Evolutionary conservation across 2,329 filamentous ascomycete species (phyloP).

Genomic region (Claviceps cyperi): DNA sequence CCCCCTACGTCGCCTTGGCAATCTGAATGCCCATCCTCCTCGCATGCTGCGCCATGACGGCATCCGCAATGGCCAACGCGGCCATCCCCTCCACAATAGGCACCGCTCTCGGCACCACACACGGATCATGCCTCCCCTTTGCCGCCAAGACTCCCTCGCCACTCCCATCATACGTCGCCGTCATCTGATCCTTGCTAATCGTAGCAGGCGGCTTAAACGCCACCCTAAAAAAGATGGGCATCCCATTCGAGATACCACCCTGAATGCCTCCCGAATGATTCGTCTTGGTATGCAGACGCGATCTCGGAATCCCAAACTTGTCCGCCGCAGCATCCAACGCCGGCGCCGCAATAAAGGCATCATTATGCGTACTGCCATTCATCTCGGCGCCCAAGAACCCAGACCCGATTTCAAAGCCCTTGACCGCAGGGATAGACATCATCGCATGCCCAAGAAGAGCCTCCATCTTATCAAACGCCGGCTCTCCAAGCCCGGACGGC

Average conservation of each 20-base stretch:
- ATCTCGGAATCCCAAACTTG: conserved; percentile 31
- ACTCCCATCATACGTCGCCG: conserved; percentile 61
- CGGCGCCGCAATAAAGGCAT: conserved; percentile 36
- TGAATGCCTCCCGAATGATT: conserved; percentile 94
- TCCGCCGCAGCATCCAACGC: conserved; percentile 31
- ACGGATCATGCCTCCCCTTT: conserved; percentile 90
- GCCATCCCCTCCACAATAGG: conserved; percentile 90
- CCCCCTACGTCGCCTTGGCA: conserved; percentile 3
- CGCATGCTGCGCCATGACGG: conserved; percentile 67
- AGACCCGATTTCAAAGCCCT: conserved; percentile 90
- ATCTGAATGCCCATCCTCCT: conserved; percentile 27
- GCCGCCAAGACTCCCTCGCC: conserved; percentile 64
- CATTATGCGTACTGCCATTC: conserved; percentile 82
- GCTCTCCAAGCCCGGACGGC: conserved; percentile 79
- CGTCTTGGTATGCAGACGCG: conserved; percentile 68
- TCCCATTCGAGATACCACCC: conserved; percentile 88
- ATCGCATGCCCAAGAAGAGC: conserved; percentile 85
- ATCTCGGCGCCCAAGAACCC: conserved; percentile 81
- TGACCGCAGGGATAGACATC: conserved; percentile 87
- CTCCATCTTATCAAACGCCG: conserved; percentile 90
- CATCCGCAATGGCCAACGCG: conserved; percentile 73
- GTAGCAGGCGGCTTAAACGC: conserved; percentile 93
- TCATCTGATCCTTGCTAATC: conserved; percentile 77
- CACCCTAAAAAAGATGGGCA: conserved; percentile 85
- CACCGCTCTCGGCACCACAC: conserved; percentile 76